phyloP scores from a whole-genome alignment of 371 early-diverging fungal genomes.

The Apophysomyces sp. region DNA sequence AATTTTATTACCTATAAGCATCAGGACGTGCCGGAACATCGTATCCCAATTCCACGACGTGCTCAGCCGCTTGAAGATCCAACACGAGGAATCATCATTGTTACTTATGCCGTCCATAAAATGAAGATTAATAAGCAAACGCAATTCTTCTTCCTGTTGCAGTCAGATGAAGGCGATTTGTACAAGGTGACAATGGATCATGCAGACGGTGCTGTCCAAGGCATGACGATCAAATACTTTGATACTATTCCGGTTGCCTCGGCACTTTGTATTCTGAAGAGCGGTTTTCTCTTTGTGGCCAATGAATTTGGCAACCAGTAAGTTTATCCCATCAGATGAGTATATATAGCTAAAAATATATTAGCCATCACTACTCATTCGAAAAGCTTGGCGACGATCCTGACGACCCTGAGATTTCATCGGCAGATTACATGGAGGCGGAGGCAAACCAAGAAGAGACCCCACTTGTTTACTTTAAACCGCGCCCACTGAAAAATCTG shows the following conservation, averaged over 20 bases:
- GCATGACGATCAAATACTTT: conserved; percentile 87
- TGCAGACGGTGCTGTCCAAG: conserved; percentile 62
- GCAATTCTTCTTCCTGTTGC: conserved; percentile 88
- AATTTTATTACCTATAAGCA: conserved; percentile 88
- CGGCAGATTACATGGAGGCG: conserved; percentile 67
- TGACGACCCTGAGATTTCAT: conserved; percentile 76
- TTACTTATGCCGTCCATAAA: conserved; percentile 84
- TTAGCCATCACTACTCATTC: conserved; percentile 85
- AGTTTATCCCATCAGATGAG: conserved; percentile 19
- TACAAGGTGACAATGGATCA: conserved; percentile 93
- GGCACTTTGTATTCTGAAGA: conserved; percentile 83
- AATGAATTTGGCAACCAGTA: conserved; percentile 92
- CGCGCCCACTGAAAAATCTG: conserved; percentile 82
- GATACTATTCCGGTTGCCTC: conserved; percentile 88
- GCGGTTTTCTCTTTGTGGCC: conserved; percentile 92
- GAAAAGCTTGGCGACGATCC: conserved; percentile 91
- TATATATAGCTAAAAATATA: not conserved
- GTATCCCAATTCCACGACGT: conserved; percentile 87
- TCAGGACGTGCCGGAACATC: conserved; percentile 64
- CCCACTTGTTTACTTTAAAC: conserved; percentile 71
- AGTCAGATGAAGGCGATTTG: conserved; percentile 93
- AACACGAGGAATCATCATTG: conserved; percentile 74
- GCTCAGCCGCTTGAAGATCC: conserved; percentile 68
- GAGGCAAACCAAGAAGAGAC: conserved; percentile 47
- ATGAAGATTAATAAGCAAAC: conserved; percentile 82